phyloP scores from a whole-genome alignment of 371 early-diverging fungal species.

The Mucor piriformis region DNA sequence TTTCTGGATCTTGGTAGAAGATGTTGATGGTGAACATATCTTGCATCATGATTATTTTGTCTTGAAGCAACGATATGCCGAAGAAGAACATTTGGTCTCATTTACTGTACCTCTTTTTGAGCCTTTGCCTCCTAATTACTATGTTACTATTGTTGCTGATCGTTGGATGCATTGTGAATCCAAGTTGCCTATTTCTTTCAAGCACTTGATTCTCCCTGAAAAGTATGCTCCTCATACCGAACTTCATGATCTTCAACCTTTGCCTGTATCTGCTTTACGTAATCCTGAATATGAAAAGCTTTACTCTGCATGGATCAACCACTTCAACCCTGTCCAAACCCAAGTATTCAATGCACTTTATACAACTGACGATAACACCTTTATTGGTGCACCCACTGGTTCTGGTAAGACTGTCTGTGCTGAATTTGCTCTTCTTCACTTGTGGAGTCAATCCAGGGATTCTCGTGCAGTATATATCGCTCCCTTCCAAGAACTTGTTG shows the following conservation, averaged over 20 bases:
- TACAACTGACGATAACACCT: constrained; percentile 86
- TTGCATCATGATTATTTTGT: constrained; percentile 89
- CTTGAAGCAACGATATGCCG: constrained; percentile 73
- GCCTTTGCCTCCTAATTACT: constrained; percentile 95
- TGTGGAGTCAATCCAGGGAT: constrained; percentile 69
- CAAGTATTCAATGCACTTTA: constrained; percentile 94
- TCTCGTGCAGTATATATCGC: constrained; percentile 91
- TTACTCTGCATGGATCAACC: constrained; percentile 62
- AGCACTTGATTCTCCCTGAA: constrained; percentile 89
- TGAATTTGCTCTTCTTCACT: constrained; percentile 90
- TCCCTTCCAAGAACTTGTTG: constrained; percentile 89
- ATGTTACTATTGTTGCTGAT: constrained; percentile 89
- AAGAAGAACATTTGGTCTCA: constrained; percentile 73
- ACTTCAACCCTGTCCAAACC: constrained; percentile 98
- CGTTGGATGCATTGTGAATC: constrained; percentile 94
- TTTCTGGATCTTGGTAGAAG: constrained; percentile 95
- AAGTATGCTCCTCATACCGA: constrained; percentile 94
- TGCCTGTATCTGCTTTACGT: constrained; percentile 80
- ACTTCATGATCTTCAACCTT: constrained; percentile 89
- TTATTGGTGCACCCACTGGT: constrained; percentile 97
- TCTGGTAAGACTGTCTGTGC: constrained; percentile 97
- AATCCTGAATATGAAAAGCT: constrained; percentile 72
- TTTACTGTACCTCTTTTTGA: constrained; percentile 94
- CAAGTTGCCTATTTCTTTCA: constrained; percentile 89
- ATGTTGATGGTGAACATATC: constrained; percentile 89